Conservation (phyloP, 208 protist genomes). For the Crithidia thermophila region DNA sequence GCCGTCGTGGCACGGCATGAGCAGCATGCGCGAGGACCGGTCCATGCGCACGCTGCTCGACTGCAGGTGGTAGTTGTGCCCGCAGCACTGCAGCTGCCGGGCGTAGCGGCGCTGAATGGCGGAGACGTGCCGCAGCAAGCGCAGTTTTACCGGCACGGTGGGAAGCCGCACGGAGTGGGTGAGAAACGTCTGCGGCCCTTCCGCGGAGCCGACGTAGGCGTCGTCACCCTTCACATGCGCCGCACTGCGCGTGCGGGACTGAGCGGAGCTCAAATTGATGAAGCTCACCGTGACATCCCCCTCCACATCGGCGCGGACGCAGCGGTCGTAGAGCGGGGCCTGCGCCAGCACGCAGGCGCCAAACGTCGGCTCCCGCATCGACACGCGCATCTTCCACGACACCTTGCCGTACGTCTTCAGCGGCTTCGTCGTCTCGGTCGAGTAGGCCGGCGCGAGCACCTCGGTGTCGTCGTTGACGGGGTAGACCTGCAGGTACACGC, state of each 20-base stretch:
- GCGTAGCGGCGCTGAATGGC: constrained; percentile 26
- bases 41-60: constrained; percentile 33
- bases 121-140: constrained; percentile 12
- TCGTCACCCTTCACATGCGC: constrained; percentile 26
- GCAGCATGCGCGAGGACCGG: constrained; percentile 27
- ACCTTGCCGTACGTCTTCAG: constrained; percentile 33
- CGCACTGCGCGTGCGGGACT: not conserved
- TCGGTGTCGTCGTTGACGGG: constrained; percentile 31
- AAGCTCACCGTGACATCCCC: constrained; percentile 45
- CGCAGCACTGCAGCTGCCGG: constrained; percentile 33
- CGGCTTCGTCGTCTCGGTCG: constrained; percentile 11
- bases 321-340: constrained; percentile 23
- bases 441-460: constrained; percentile 26
- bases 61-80: constrained; percentile 34
- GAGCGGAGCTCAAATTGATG: constrained; percentile 9
- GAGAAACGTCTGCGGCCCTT: constrained; percentile 44
- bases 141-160: constrained; percentile 27
- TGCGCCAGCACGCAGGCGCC: constrained; percentile 28
- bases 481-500: constrained; percentile 37
- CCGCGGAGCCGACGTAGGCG: constrained; percentile 30
- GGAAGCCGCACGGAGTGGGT: constrained; percentile 37
- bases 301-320: constrained; percentile 42
- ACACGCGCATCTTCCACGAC: constrained; percentile 37
- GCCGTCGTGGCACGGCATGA: constrained; percentile 68
- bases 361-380: constrained; percentile 25